Base-by-base conservation (phyloP, 768 basidiomycete genomes). In the Leucocoprinus birnbaumii region DNA sequence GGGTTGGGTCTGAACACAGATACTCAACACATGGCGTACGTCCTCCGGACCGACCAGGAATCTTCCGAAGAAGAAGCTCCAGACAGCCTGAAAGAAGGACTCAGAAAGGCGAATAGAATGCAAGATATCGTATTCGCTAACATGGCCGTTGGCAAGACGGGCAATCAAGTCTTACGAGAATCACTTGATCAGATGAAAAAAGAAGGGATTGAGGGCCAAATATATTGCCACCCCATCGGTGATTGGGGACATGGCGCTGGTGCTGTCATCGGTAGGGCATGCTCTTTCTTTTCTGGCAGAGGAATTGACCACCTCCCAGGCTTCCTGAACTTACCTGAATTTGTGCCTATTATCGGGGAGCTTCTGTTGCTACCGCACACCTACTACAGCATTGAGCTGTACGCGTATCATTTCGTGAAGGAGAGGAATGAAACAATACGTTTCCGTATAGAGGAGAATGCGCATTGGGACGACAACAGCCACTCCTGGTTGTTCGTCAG, bases 241-340 rank as follows among this genome's bases (percentile, higher is more conserved):
- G 80, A 80, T 59, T 82, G 76, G 72, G 81, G 80, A 14, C 80
- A 83, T 63, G 73, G 74, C 38, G 74, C 80, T 13, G 80, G 80
- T 2, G 72, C 76, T 44, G 72, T 80, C 13, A 76, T 80, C 21
- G 79, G 78, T 52, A 35, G 4, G 21, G 14, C 14, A 11, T 35
- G 16, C 1, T 3, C 13, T 25, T 11, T 3, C 13, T 2, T 6
- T 27, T 22, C 21, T 1, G 2, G 21, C n/a, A 27, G 0, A 34
- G 9, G 21, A 31, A 34, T 21, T 19, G 25, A 22, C 2, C 26
- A 3, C 19, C 18, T 7, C 16, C 21, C 47, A 79, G 77, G 78
- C 24, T 74, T 76, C 55, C 71, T 70, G 5, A 77, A 79, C 61
- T 64, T 75, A 6, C 77, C 75, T 6, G 64, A 66, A 60, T 67